These are phyloP conservation scores for Arthrocladium fulminans DNA, from an alignment of 2,329 filamentous ascomycete species.

Conservation along the genomic window DNA sequence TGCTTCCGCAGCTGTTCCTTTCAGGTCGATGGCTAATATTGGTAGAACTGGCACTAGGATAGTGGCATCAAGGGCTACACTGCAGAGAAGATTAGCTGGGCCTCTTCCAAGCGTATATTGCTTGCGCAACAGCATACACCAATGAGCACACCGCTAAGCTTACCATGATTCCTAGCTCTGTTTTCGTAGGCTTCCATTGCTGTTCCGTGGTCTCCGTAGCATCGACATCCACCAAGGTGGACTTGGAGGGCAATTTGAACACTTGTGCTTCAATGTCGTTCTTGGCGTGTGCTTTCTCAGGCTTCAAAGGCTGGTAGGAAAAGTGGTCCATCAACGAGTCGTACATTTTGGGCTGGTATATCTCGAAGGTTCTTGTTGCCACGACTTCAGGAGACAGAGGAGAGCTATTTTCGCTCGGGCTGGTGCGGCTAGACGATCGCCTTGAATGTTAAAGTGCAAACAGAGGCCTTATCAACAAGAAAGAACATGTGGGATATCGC, in stretches of 20 bases:
- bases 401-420: background rate
- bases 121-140: conserved; percentile 26
- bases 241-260: background rate
- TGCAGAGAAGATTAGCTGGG: no score
- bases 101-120: no score
- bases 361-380: background rate
- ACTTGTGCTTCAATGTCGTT: background rate
- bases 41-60: conserved; percentile 40
- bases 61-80: conserved; percentile 42
- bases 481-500: background rate
- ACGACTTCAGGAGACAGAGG: background rate
- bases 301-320: background rate
- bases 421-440: background rate
- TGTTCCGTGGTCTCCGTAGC: background rate
- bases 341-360: background rate
- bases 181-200: conserved; percentile 9
- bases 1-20: conserved; percentile 44
- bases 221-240: background rate
- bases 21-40: conserved; percentile 39
- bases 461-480: background rate
- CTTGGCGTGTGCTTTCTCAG: background rate
- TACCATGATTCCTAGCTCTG: conserved; percentile 18
- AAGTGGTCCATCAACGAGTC: conserved; percentile 1
- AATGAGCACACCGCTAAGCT: conserved; percentile 36
- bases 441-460: background rate